Base-by-base conservation (phyloP, 179 eudicot species). In the Nepenthes alata region DNA sequence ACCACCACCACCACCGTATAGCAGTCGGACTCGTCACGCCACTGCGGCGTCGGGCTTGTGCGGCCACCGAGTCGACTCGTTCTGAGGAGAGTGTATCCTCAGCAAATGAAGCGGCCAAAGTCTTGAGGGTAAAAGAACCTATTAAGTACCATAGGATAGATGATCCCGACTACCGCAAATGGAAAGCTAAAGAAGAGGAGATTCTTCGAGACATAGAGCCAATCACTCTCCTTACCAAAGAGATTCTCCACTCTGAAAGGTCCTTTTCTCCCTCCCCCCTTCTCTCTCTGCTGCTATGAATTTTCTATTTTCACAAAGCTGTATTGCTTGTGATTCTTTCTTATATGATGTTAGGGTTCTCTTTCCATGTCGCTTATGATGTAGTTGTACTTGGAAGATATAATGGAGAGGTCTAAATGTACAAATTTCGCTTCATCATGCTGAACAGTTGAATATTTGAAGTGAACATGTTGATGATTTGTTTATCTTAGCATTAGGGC, bases 161-260 rank as follows among this genome's bases (percentile, higher is more conserved):
- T 52, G 78, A 76, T 38, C 64, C 78, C 52, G 74, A 69, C 53
- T 77, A 56, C 52, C 78, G 84, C 14, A 81, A 74, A 38, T 85
- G 88, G 91, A 83, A 75, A 56, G 80, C 74, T 57, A 79, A 77
- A 57, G 85, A 84, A 65, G 74, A 70, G 2, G 75, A 78, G 56
- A 87, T 87, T 67, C 68, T 84, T 0, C 58, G 64, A 15, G 95
- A 82, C 59, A 70, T 87, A 25, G 84, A 80, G 63, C 84, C 95
- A 37, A 58, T 80, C n/a, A 74, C 70, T 64, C 61, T 68, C 35
- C 71, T 77, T 48, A 71, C 70, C 51, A 85, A 85, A 67, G 81
- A 83, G 2, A 81, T 88, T 75, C 76, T 88, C 37, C 95, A 85
- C 70, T 83, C 95, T 58, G 59, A 63, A 73, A 85, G 95, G 95